These are phyloP conservation scores for Sphaerosporella brunnea DNA, from an alignment of 495 filamentous ascomycete species.

Conservation along the genomic window DNA sequence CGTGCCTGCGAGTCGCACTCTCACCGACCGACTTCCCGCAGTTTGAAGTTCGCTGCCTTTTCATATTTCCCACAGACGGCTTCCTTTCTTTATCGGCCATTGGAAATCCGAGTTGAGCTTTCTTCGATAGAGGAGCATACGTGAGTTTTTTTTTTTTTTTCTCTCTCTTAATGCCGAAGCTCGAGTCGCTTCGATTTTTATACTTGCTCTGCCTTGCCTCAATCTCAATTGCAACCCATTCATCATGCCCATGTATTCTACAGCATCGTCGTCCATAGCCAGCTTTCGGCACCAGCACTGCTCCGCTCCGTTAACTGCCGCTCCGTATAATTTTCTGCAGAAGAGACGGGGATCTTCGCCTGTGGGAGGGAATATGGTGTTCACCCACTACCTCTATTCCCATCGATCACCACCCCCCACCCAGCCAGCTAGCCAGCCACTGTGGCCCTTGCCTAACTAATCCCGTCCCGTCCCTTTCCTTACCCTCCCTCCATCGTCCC, in stretches of 20 bases:
- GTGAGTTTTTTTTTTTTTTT: not conserved
- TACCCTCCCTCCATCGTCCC: not conserved
- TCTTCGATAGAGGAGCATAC: constrained; percentile 2
- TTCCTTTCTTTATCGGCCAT: constrained; percentile 5
- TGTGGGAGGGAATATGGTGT: too few species aligned
- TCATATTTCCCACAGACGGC: not conserved
- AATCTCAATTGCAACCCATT: not conserved
- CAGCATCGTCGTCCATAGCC: too few species aligned
- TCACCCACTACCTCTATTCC: too few species aligned
- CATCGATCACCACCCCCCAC: too few species aligned
- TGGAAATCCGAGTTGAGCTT: not conserved
- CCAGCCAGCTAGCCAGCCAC: too few species aligned
- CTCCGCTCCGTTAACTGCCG: too few species aligned
- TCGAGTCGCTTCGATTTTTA: not conserved
- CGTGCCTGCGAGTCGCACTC: not conserved
- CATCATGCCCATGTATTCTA: not conserved
- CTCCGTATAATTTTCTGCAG: too few species aligned
- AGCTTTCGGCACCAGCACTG: too few species aligned
- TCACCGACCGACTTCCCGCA: not conserved
- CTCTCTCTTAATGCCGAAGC: not conserved
- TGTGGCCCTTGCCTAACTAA: too few species aligned
- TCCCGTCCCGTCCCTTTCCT: too few species aligned
- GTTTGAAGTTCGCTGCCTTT: not conserved
- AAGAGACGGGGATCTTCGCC: too few species aligned
- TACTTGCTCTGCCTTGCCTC: not conserved